These are phyloP conservation scores for Cyclocybe aegerita DNA, from an alignment of 768 basidiomycete genomes.

Conservation along the genomic window DNA sequence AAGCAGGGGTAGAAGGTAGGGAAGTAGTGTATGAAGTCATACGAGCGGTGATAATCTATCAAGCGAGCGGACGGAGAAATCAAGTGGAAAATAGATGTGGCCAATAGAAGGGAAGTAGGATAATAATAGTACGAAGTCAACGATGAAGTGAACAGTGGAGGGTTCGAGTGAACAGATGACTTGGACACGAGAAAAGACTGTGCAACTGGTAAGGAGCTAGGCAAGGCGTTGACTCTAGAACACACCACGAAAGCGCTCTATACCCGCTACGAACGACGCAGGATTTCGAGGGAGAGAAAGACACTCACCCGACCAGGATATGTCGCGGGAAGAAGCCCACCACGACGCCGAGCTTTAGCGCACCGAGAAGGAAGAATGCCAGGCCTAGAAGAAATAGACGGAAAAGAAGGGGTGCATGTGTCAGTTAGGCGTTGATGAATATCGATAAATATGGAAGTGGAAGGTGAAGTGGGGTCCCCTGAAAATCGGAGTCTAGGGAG, in stretches of 20 bases:
- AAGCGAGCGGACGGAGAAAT: neutral
- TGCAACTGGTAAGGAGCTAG: too few species aligned
- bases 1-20: neutral
- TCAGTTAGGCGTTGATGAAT: neutral
- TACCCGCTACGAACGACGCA: too few species aligned
- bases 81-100: neutral
- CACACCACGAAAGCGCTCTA: neutral
- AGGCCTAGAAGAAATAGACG: conserved; percentile 43
- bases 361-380: conserved; percentile 85
- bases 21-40: too few species aligned
- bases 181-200: neutral
- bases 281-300: too few species aligned
- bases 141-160: neutral
- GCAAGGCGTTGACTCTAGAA: too few species aligned
- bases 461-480: neutral
- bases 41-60: too few species aligned
- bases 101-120: neutral
- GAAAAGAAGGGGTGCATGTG: neutral
- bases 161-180: conserved; percentile 4
- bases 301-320: conserved; percentile 81
- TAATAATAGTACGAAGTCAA: neutral
- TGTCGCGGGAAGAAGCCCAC: conserved; percentile 97
- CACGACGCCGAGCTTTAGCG: conserved; percentile 76
- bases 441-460: neutral
- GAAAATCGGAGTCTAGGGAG: too few species aligned